A percentile compares a stretch with the other conserved stretches of the same genome.
Evolutionary conservation across 192 early-diverging fungal genomes (phyloP).

Genomic region (Endogone sp.): DNA sequence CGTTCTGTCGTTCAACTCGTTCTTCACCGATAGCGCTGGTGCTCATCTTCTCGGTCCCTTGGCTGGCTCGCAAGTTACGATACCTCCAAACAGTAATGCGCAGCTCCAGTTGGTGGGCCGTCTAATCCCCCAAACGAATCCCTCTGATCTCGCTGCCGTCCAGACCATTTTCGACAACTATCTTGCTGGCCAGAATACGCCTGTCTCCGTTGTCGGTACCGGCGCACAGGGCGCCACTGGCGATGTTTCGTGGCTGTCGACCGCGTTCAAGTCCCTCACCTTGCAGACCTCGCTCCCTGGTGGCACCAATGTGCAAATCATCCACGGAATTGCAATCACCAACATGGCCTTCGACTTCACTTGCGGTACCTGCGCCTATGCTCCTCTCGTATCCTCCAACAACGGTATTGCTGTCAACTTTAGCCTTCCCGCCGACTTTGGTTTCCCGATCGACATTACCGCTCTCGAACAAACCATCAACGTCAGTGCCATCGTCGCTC

Average conservation of each 20-base stretch:
- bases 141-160: conserved; percentile 39
- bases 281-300: conserved; percentile 30
- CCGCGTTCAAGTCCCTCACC: conserved; percentile 39
- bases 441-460: conserved; percentile 35
- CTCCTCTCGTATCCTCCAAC: conserved; percentile 37
- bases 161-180: conserved; percentile 47
- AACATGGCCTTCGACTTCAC: conserved; percentile 48
- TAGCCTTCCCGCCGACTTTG: conserved; percentile 34
- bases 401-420: conserved; percentile 27
- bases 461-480: conserved; percentile 43
- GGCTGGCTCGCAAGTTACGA: conserved; percentile 13
- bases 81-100: conserved; percentile 22
- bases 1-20: conserved; percentile 40
- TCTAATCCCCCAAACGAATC: conserved; percentile 40
- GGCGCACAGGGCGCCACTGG: conserved; percentile 26
- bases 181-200: conserved; percentile 29
- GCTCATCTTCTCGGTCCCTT: conserved; percentile 27
- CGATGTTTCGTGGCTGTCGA: conserved; percentile 29
- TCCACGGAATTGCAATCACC: conserved; percentile 32
- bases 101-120: conserved; percentile 43
- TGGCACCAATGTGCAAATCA: conserved; percentile 26
- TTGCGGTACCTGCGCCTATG: conserved; percentile 26
- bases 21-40: conserved; percentile 40
- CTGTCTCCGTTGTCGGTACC: conserved; percentile 22
- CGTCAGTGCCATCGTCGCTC: conserved; percentile 10